phyloP scores from a whole-genome alignment of 2,329 filamentous ascomycete genomes.

The Aspergillus unguis region DNA sequence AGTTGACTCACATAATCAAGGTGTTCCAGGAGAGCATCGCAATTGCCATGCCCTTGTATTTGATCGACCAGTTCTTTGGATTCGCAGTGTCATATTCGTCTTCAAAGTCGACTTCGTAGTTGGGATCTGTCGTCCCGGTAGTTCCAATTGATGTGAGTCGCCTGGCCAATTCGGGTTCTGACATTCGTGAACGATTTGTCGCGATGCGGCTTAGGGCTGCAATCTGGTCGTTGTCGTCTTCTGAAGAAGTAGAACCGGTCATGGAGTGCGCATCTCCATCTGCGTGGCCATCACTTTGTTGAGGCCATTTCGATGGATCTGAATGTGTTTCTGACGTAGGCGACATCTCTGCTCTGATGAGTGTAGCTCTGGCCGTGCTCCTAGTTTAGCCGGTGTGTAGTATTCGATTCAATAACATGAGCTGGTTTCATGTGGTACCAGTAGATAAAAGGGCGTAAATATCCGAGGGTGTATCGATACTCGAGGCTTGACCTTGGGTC shows the following conservation, averaged over 20 bases:
- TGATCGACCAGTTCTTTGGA: conserved; percentile 65
- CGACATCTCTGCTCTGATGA: conserved; percentile 19
- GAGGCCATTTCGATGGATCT: conserved; percentile 22
- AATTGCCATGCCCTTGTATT: conserved; percentile 55
- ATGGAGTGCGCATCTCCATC: conserved; percentile 27
- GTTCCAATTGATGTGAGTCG: conserved; percentile 47
- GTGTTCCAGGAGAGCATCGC: conserved; percentile 57
- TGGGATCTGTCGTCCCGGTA: conserved; percentile 49
- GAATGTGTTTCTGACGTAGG: conserved; percentile 9
- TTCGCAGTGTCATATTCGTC: conserved; percentile 60
- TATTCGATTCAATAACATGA: neutral
- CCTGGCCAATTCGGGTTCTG: conserved; percentile 36
- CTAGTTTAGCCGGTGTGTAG: neutral
- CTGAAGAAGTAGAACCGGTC: conserved; percentile 25
- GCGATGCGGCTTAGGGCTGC: conserved; percentile 28
- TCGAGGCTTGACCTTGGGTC: neutral
- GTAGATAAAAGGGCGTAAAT: no score
- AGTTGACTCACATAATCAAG: conserved; percentile 47
- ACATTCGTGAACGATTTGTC: conserved; percentile 29
- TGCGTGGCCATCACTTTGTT: conserved; percentile 12
- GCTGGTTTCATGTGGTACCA: no score
- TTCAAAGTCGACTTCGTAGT: conserved; percentile 72
- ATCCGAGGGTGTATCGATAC: neutral
- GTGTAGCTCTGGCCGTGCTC: neutral
- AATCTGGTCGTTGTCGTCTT: conserved; percentile 23